Conservation (phyloP, 2,329 filamentous ascomycete species). For the Didymella pinodella region DNA sequence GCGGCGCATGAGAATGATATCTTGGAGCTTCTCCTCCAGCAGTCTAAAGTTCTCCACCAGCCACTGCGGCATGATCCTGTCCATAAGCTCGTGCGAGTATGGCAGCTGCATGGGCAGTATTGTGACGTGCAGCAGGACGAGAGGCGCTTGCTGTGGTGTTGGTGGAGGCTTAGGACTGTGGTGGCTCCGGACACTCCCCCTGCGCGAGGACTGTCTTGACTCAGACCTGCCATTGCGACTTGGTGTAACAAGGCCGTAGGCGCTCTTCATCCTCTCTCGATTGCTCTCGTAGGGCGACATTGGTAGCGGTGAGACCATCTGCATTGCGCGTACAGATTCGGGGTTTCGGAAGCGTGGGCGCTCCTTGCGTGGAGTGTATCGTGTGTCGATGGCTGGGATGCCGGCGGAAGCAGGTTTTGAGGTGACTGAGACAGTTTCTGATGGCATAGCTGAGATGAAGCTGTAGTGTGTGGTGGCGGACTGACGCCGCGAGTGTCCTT, state of each 20-base stretch:
- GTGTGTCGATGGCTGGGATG: constrained; percentile 41
- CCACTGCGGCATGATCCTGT: constrained; percentile 60
- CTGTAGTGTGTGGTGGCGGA: constrained; percentile 44
- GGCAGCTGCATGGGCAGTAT: constrained; percentile 73
- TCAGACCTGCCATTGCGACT: constrained; percentile 44
- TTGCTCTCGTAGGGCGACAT: constrained; percentile 40
- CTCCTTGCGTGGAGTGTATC: constrained; percentile 65
- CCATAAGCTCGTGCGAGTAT: constrained; percentile 61
- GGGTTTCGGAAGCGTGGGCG: constrained; percentile 74
- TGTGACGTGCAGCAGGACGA: constrained; percentile 81
- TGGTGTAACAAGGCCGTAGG: constrained; percentile 46
- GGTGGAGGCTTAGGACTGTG: constrained; percentile 40
- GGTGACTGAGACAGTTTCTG: constrained; percentile 47
- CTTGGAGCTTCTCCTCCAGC: constrained; percentile 73
- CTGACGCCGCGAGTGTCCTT: constrained; percentile 34
- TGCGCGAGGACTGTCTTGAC: constrained; percentile 42
- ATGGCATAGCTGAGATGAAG: constrained; percentile 51
- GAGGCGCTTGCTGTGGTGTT: constrained; percentile 63
- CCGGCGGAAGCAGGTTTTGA: constrained; percentile 41
- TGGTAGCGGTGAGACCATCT: constrained; percentile 70
- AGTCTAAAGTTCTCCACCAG: constrained; percentile 69
- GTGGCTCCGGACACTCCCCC: constrained; percentile 38
- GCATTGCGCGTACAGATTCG: constrained; percentile 73
- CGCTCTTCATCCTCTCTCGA: constrained; percentile 41
- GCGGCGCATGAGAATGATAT: constrained; percentile 73